A percentile compares a stretch with the other conserved stretches of the same genome.
phyloP scores from a whole-genome alignment of 2,329 filamentous ascomycete species.

The Beauveria bassiana region DNA sequence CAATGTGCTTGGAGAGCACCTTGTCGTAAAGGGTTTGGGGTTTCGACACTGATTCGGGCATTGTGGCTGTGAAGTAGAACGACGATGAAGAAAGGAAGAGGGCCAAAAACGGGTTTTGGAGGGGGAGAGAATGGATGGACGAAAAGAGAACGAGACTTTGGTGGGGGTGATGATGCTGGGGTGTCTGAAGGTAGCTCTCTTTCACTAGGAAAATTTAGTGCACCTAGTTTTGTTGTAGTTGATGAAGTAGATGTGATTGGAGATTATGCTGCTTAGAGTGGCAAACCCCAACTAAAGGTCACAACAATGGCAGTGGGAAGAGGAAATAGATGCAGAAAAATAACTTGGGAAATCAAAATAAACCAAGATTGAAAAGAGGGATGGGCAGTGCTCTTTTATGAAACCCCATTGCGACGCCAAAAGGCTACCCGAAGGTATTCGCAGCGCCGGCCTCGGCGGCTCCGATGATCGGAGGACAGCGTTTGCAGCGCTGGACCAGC shows the following conservation, averaged over 20 bases:
- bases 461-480: constrained; percentile 25
- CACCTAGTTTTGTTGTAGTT: neutral
- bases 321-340: neutral
- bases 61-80: constrained; percentile 35
- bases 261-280: neutral
- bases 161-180: constrained; percentile 6
- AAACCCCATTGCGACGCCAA: neutral
- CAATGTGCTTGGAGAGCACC: constrained; percentile 89
- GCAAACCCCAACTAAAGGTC: neutral
- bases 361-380: neutral
- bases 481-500: constrained; percentile 11
- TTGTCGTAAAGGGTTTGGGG: constrained; percentile 95
- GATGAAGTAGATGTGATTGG: neutral
- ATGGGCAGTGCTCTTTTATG: constrained; percentile 14
- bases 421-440: neutral
- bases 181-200: neutral
- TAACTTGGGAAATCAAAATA: neutral
- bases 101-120: neutral
- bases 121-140: neutral
- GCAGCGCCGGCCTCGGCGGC: constrained; percentile 12
- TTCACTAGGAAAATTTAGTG: neutral
- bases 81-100: constrained; percentile 12
- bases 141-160: neutral
- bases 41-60: constrained; percentile 65
- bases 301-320: neutral